phyloP scores from a whole-genome alignment of 2,329 filamentous ascomycete species.

The Parafenestella ontariensis region DNA sequence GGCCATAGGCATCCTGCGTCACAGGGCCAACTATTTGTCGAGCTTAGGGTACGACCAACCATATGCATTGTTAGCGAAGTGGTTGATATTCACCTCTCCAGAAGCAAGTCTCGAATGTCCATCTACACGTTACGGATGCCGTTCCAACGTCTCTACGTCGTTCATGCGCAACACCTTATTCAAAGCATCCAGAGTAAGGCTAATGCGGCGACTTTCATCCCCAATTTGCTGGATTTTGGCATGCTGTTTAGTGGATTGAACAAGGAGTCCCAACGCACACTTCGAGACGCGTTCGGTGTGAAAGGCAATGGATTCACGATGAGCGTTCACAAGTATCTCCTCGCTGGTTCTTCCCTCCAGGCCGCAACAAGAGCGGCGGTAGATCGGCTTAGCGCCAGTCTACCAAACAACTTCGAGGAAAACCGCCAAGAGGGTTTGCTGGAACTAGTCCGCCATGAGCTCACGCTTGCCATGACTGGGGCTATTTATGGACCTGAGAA shows the following conservation, averaged over 20 bases:
- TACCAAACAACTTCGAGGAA: slow-evolving; percentile 18
- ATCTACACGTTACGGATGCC: slow-evolving; percentile 54
- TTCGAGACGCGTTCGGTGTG: slow-evolving; percentile 31
- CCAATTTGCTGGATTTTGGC: slow-evolving; percentile 43
- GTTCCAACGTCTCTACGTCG: slow-evolving; percentile 53
- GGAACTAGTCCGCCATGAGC: slow-evolving; percentile 38
- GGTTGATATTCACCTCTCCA: not conserved
- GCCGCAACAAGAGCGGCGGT: slow-evolving; percentile 48
- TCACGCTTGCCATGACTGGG: slow-evolving; percentile 49
- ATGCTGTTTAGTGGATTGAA: slow-evolving; percentile 39
- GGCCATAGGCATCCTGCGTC: slow-evolving; percentile 19
- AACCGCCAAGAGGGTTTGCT: slow-evolving; percentile 10
- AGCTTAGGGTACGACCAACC: slow-evolving; percentile 13
- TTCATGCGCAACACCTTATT: slow-evolving; percentile 49
- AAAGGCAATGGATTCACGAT: slow-evolving; percentile 50
- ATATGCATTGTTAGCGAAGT: not conserved
- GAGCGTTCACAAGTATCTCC: slow-evolving; percentile 47
- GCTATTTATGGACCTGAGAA: slow-evolving; percentile 54
- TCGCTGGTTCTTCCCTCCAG: slow-evolving; percentile 41
- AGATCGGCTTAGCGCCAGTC: slow-evolving; percentile 35
- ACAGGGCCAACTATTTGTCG: slow-evolving; percentile 21
- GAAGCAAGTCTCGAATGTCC: slow-evolving; percentile 28
- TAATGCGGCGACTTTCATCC: slow-evolving; percentile 48
- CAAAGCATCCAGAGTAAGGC: slow-evolving; percentile 49
- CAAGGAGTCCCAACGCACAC: slow-evolving; percentile 17